A percentile compares a stretch with the other conserved stretches of the same genome.
Conservation (phyloP, 345 rosid genomes). For the Syzygium grande region DNA sequence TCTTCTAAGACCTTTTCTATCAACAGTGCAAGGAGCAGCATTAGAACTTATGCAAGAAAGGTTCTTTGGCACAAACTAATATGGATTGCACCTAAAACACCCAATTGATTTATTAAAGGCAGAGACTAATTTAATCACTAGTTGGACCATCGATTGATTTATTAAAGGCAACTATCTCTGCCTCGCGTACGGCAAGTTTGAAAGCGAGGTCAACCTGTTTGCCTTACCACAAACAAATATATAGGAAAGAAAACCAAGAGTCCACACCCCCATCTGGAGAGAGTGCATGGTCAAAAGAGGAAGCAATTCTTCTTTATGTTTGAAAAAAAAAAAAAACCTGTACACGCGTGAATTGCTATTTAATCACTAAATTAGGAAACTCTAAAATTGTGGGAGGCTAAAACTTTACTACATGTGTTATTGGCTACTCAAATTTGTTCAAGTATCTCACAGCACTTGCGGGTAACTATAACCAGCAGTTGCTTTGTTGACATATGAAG, state of each 20-base stretch:
- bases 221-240: background rate
- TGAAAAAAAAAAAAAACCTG: background rate
- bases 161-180: background rate
- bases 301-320: background rate
- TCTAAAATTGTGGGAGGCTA: background rate
- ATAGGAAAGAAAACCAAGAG: background rate
- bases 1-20: background rate
- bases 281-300: background rate
- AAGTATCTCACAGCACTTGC: background rate
- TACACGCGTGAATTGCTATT: background rate
- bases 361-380: background rate
- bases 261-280: background rate
- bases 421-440: background rate
- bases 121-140: background rate
- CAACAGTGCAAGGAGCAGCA: background rate
- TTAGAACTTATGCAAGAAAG: background rate
- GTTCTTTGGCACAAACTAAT: background rate
- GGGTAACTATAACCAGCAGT: background rate
- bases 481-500: background rate
- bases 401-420: background rate
- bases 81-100: background rate
- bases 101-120: no score
- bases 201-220: background rate
- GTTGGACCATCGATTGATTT: background rate
- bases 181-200: background rate